A percentile compares a stretch with the other conserved stretches of the same genome.
Conservation (phyloP, 2,329 filamentous ascomycete species). For the Paecilomyces niveus region DNA sequence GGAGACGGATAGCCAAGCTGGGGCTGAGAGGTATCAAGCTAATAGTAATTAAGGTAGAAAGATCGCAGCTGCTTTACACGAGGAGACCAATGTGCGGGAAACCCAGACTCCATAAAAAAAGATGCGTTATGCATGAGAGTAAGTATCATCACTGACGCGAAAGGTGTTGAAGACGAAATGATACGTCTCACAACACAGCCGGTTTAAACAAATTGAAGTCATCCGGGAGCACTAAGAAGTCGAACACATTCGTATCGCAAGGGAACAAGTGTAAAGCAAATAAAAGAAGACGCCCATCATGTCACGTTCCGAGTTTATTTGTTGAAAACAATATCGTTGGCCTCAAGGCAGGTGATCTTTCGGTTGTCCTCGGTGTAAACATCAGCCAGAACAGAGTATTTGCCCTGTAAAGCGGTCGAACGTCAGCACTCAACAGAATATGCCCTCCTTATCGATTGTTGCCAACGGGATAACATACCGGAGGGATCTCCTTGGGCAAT, state of each 20-base stretch:
- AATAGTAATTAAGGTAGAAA: neutral
- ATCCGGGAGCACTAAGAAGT: neutral
- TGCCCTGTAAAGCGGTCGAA: constrained; percentile 53
- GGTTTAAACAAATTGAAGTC: neutral
- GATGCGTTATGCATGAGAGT: neutral
- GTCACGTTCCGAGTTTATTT: neutral
- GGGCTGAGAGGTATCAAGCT: neutral
- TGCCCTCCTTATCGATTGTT: constrained; percentile 3
- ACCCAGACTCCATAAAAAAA: neutral
- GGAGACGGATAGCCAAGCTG: neutral
- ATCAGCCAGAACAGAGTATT: constrained; percentile 82
- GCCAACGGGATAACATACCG: constrained; percentile 51
- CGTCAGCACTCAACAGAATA: neutral
- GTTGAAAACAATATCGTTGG: constrained; percentile 37
- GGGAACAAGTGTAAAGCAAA: neutral
- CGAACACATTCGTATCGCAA: constrained; percentile 2
- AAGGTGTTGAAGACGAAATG: neutral
- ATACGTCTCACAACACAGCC: neutral
- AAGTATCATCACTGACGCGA: neutral
- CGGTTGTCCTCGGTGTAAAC: constrained; percentile 66
- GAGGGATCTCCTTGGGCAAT: constrained; percentile 78
- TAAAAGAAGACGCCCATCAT: neutral
- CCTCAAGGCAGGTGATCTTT: constrained; percentile 80
- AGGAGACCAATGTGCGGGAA: neutral
- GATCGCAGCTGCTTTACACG: neutral